Evolutionary conservation across 768 basidiomycete species (phyloP), one percentile per base, ranked within the genome.

Genomic region (Gloeopeniophorella convolvens): DNA sequence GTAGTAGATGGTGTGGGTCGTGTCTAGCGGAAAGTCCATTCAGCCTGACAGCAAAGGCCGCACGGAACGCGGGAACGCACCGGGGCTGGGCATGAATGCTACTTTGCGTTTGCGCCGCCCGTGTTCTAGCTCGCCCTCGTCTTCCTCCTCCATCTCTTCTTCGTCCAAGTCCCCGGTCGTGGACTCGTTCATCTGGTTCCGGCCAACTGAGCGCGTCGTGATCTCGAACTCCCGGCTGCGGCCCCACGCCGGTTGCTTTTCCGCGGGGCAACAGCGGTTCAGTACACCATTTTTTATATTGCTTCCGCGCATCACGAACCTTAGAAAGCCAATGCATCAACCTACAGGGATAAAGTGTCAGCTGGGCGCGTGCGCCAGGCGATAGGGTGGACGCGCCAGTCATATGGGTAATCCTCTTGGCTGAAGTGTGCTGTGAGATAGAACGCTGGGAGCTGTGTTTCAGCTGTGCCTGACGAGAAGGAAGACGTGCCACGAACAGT

Each of bases 311-410:
- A 42, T 45, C 35, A 55, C 65, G 56, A 48, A 81, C 87, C 77
- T 90, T 91, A 20, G 85, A 75, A 40, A 91, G 73, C 89, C 89
- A 91, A 60, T 91, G 85, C 85, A 89, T 88, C 57, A 90, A 65
- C 88, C 86, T 89, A 57, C n/a, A 50, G 44, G 49, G 40, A 34
- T 26, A 20, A 30, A 43, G 23, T 35, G 48, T 33, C 23, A 44
- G 35, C 36, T 46, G 46, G 41, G 32, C 48, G 57, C 35, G n/a
- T 28, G 18, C 24, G 16, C 52, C 20, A 32, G 41, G 33, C 16
- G 18, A 48, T 34, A 42, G 34, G 51, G 18, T 23, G 48, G 31
- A 60, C 63, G 37, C 64, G 87, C 87, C 88, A 89, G 63, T 89
- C 87, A 61, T 88, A 89, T 5, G 87, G 86, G 56, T 87, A 89